Conservation (phyloP, 129 eudicot genomes). For the Artemisia tridentata region DNA sequence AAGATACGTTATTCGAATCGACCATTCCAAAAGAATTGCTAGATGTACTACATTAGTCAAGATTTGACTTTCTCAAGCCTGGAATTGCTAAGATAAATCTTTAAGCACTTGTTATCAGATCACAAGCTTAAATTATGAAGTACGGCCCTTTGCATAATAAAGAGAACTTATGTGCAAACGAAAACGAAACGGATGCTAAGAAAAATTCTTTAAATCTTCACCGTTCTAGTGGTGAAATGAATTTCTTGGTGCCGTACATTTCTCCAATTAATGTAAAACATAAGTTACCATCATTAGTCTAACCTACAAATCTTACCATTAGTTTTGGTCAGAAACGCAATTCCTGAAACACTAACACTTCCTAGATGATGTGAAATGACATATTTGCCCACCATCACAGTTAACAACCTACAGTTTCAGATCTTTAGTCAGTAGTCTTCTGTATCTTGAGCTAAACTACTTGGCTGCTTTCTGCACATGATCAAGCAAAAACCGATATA, state of each 20-base stretch:
- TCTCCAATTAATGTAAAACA: slow-evolving; percentile 9
- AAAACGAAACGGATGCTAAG: slow-evolving; percentile 1
- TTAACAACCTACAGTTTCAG: slow-evolving; percentile 16
- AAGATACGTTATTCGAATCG: no score
- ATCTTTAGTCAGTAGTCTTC: slow-evolving; percentile 36
- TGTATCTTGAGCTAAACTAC: slow-evolving; percentile 45
- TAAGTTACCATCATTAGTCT: slow-evolving; percentile 24
- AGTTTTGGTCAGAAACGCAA: slow-evolving; percentile 31
- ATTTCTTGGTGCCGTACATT: slow-evolving; percentile 15
- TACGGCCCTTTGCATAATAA: background rate
- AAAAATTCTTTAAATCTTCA: slow-evolving; percentile 16
- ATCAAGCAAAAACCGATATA: slow-evolving; percentile 61
- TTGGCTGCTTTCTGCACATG: slow-evolving; percentile 42
- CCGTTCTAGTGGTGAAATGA: slow-evolving; percentile 19
- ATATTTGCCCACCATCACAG: slow-evolving; percentile 22
- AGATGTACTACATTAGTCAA: background rate
- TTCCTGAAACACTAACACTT: slow-evolving; percentile 10
- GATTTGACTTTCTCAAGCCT: background rate
- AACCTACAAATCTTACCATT: slow-evolving; percentile 24
- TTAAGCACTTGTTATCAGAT: slow-evolving; percentile 1
- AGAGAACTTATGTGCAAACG: background rate
- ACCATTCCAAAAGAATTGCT: slow-evolving; percentile 4
- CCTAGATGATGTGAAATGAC: slow-evolving; percentile 22
- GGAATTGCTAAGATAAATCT: background rate
- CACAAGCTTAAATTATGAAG: background rate